Conservation (phyloP, 1,284 basidiomycete species). For the Malassezia nana region DNA sequence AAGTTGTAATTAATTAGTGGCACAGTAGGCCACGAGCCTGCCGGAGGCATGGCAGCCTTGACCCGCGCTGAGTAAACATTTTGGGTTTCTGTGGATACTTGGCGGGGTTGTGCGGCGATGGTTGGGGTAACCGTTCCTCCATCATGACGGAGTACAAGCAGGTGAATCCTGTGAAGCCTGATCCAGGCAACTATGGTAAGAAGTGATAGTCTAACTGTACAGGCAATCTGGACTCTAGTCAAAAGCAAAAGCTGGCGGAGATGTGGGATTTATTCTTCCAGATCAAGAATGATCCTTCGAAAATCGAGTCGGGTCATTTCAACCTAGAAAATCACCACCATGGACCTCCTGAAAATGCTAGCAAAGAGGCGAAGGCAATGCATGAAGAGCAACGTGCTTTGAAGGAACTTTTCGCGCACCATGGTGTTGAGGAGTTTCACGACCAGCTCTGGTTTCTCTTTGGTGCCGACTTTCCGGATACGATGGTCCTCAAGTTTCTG, state of each 20-base stretch:
- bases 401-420: constrained; percentile 44
- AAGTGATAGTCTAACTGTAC: not conserved
- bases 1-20: no score
- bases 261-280: constrained; percentile 43
- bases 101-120: not conserved
- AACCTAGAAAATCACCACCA: constrained; percentile 16
- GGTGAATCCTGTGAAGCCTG: not conserved
- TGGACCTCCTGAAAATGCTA: constrained; percentile 35
- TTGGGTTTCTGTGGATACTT: no score
- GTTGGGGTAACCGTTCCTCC: not conserved
- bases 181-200: constrained; percentile 13
- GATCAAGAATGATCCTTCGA: constrained; percentile 23
- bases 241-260: constrained; percentile 40
- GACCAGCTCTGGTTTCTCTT: constrained; percentile 48
- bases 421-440: constrained; percentile 46
- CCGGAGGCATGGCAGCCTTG: no score
- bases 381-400: constrained; percentile 47
- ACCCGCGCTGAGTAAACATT: not conserved
- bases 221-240: constrained; percentile 45
- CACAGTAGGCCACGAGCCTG: no score
- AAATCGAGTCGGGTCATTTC: constrained; percentile 16
- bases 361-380: constrained; percentile 43
- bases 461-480: constrained; percentile 41
- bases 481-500: constrained; percentile 47
- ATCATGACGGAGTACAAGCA: constrained; percentile 10